Evolutionary conservation across 768 basidiomycete species (phyloP), one percentile per base, ranked within the genome.

Genomic region (Russula sp.): DNA sequence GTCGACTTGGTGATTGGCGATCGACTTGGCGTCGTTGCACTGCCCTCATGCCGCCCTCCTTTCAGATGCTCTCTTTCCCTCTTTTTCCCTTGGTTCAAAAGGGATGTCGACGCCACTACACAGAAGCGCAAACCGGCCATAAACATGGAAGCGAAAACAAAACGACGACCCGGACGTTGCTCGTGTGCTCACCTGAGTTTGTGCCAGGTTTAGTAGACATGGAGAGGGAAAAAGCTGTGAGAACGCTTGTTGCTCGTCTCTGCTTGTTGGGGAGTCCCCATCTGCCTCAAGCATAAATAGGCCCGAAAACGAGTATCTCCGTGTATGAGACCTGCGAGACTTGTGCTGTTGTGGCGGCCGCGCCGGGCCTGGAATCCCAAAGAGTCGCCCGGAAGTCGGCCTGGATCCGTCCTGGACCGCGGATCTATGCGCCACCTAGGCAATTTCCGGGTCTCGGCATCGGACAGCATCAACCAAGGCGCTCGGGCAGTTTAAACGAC

Each of bases 171-270:
- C 4, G 18, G 31, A 20, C 9, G 37, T 4, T 8, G 20, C 10
- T 11, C 39, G 27, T 3, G 10, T 6, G 32, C 62, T 53, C 39
- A 63, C 62, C 47, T 59, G 62, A 32, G 45, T 18, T 22, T 54
- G 52, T 63, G 44, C 7, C 55, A 47, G 52, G 37, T 20, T 55
- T 20, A 31, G 61, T 31, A 39, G 56, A 63, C 62, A 59, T 59
- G 58, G 2, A 22, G 18, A 34, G 27, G 2, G 4, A 27, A 20
- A 16, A 4, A n/a, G 18, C n/a, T 45, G 22, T 27, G 20, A 11
- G 22, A 47, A n/a, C 9, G n/a, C 4, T 20, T 4, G 10, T 9
- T 31, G 16, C 35, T 20, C 22, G 2, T 48, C 7, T 32, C 22
- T 48, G 37, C 48, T 37, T n/a, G 13, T 27, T 10, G 48, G 39